Percentiles rank a stretch among this genome's conserved stretches.
Evolutionary conservation across 1,139 yeast species (phyloP).

Genomic region (Nadsonia starkeyi-henricii): DNA sequence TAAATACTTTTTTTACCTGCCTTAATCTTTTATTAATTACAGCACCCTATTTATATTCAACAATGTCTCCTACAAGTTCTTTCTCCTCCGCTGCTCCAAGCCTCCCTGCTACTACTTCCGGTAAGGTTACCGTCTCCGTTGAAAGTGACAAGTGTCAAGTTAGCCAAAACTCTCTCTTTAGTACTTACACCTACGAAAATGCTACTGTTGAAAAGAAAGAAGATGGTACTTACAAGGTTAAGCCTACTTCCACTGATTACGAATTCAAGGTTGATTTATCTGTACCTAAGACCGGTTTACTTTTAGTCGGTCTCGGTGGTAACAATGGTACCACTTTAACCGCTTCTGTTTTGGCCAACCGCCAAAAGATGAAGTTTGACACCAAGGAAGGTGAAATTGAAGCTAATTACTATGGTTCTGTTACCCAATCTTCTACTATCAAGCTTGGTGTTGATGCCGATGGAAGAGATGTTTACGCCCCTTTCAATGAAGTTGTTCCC

Average conservation of each 20-base stretch:
- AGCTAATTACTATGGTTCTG: slow-evolving; percentile 92
- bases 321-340: slow-evolving; percentile 89
- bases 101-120: slow-evolving; percentile 24
- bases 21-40: too few relatives aligned
- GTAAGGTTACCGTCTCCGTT: slow-evolving; percentile 35
- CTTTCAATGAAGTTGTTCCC: slow-evolving; percentile 81
- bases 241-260: slow-evolving; percentile 60
- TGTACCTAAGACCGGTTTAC: slow-evolving; percentile 75
- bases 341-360: slow-evolving; percentile 77
- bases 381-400: slow-evolving; percentile 69
- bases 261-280: slow-evolving; percentile 75
- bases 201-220: slow-evolving; percentile 40
- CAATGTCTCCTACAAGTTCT: slow-evolving; percentile 24
- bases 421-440: slow-evolving; percentile 83
- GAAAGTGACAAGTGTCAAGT: slow-evolving; percentile 48
- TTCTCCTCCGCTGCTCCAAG: slow-evolving; percentile 19
- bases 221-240: slow-evolving; percentile 48
- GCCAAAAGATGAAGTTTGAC: slow-evolving; percentile 60
- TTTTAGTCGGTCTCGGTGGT: slow-evolving; percentile 93
- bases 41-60: slow-evolving; percentile 2
- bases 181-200: slow-evolving; percentile 62
- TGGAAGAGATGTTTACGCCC: slow-evolving; percentile 85
- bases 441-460: slow-evolving; percentile 73
- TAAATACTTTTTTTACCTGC: too few relatives aligned
- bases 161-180: slow-evolving; percentile 44